These are phyloP conservation scores for Glutinoglossum americanum DNA, from an alignment of 495 filamentous ascomycete genomes.

Conservation along the genomic window DNA sequence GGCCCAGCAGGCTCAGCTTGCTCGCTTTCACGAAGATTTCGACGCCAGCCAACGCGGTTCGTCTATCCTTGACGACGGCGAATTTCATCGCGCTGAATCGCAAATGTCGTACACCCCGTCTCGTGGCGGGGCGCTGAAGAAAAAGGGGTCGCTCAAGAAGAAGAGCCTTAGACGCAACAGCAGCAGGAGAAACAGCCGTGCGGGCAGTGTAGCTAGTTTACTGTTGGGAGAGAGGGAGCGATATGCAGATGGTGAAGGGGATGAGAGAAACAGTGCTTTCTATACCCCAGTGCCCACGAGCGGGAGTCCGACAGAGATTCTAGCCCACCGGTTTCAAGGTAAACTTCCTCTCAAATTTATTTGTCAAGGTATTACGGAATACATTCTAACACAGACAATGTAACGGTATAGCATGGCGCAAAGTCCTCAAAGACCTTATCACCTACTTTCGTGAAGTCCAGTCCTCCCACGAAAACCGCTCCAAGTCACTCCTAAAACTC, in stretches of 20 bases:
- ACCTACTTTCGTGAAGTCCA: slow-evolving; percentile 88
- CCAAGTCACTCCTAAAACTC: slow-evolving; percentile 65
- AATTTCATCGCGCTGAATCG: neutral
- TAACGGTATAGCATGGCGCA: slow-evolving; percentile 55
- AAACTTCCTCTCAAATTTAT: slow-evolving; percentile 13
- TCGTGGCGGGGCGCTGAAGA: slow-evolving; percentile 61
- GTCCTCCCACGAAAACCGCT: slow-evolving; percentile 65
- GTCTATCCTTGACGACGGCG: neutral
- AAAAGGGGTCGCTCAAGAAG: slow-evolving; percentile 56
- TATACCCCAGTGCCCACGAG: slow-evolving; percentile 71
- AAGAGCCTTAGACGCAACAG: slow-evolving; percentile 58
- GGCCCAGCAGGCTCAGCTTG: neutral
- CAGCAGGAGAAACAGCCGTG: slow-evolving; percentile 49
- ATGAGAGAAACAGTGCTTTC: slow-evolving; percentile 67
- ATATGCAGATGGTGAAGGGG: slow-evolving; percentile 31
- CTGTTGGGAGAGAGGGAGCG: slow-evolving; percentile 36
- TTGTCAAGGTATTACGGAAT: neutral
- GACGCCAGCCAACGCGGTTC: neutral
- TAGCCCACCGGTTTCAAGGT: slow-evolving; percentile 84
- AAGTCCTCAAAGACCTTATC: slow-evolving; percentile 85
- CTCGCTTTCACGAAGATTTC: neutral
- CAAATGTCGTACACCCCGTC: slow-evolving; percentile 22
- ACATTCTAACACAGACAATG: slow-evolving; percentile 8
- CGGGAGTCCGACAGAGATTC: slow-evolving; percentile 70
- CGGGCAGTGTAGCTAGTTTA: slow-evolving; percentile 62